A percentile compares a stretch with the other conserved stretches of the same genome.
Conservation (phyloP, 768 basidiomycete genomes). For the Russula foetens region DNA sequence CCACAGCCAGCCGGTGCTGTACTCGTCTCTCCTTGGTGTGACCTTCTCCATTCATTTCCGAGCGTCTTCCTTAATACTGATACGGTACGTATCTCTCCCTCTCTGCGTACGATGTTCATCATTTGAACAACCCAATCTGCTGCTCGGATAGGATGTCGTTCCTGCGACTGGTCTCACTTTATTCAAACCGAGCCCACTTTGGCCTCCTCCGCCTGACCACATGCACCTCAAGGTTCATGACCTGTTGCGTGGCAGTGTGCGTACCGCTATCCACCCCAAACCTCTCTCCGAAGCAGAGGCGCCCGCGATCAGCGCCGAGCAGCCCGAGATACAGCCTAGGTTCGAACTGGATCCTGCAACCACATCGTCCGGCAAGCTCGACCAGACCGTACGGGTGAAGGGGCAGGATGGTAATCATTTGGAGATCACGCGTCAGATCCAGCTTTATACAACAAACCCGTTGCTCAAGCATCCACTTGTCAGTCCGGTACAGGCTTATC, state of each 20-base stretch:
- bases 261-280: conserved; percentile 32
- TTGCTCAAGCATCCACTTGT: conserved; percentile 74
- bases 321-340: conserved; percentile 16
- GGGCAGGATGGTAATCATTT: conserved; percentile 43
- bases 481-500: conserved; percentile 69
- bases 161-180: conserved; percentile 64
- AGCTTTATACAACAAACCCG: conserved; percentile 79
- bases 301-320: neutral
- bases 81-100: conserved; percentile 41
- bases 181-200: conserved; percentile 69
- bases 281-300: neutral
- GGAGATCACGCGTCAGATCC: conserved; percentile 61
- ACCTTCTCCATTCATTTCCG: conserved; percentile 89
- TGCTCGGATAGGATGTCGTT: conserved; percentile 55
- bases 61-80: conserved; percentile 78
- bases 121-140: neutral
- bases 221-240: conserved; percentile 48
- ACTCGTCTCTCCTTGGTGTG: conserved; percentile 88
- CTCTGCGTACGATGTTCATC: neutral
- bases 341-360: neutral
- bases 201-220: conserved; percentile 69
- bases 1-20: conserved; percentile 83
- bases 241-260: conserved; percentile 51
- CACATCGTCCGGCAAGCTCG: neutral
- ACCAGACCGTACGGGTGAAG: conserved; percentile 39